Evolutionary conservation across 1,139 yeast genomes (phyloP).

Genomic region (Lodderomyces jiufengensis): DNA sequence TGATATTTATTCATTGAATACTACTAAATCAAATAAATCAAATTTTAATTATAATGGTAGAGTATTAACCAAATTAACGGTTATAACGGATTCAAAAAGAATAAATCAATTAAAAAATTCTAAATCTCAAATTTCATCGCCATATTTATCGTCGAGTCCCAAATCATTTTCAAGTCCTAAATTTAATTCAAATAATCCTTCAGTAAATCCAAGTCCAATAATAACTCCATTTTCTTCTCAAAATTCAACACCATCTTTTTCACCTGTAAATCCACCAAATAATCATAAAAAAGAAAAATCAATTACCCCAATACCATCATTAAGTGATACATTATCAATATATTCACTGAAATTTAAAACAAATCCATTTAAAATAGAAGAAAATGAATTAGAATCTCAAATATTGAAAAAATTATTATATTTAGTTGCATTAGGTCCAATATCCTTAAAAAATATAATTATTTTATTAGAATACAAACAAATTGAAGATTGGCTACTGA

Average conservation of each 20-base stretch:
- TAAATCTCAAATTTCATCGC: not conserved
- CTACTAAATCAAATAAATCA: not conserved
- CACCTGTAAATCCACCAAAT: constrained; percentile 6
- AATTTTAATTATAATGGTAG: constrained; percentile 26
- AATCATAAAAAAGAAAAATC: not conserved
- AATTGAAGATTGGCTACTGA: constrained; percentile 12
- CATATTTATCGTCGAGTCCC: not conserved
- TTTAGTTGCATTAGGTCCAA: constrained; percentile 41
- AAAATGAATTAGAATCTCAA: constrained; percentile 22
- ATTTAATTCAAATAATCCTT: constrained; percentile 1
- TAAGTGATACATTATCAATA: constrained; percentile 1
- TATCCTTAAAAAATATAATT: constrained; percentile 14
- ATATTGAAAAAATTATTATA: constrained; percentile 27
- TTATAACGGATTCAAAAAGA: constrained; percentile 29
- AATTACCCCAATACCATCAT: constrained; percentile 4
- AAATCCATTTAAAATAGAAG: constrained; percentile 17
- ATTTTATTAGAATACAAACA: constrained; percentile 12
- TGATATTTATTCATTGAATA: constrained; percentile 26
- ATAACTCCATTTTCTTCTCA: constrained; percentile 2
- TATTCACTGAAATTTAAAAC: not conserved
- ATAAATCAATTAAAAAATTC: constrained; percentile 18
- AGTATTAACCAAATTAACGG: constrained; percentile 30
- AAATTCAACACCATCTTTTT: constrained; percentile 1
- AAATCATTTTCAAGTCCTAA: constrained; percentile 6
- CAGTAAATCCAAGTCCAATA: constrained; percentile 3